phyloP scores from a whole-genome alignment of 2,329 filamentous ascomycete genomes.

The Trichoderma sp. region DNA sequence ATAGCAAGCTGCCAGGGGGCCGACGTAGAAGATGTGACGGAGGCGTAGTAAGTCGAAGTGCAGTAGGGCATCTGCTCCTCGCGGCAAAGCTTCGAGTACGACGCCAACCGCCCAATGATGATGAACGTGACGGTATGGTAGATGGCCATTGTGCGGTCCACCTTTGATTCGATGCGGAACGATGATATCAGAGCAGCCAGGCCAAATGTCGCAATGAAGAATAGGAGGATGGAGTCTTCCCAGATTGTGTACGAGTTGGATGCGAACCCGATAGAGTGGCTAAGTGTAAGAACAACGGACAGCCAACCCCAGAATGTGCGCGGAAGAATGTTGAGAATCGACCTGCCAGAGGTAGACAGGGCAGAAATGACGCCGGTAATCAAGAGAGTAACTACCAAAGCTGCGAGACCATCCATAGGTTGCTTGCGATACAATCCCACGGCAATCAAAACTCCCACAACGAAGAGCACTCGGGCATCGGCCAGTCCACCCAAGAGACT shows the following conservation, averaged over 20 bases:
- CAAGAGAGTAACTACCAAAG: conserved; percentile 37
- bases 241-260: conserved; percentile 99
- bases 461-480: conserved; percentile 35
- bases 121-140: conserved; percentile 86
- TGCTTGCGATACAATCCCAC: conserved; percentile 34
- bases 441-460: conserved; percentile 29
- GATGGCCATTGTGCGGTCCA: conserved; percentile 71
- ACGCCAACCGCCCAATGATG: conserved; percentile 73
- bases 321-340: conserved; percentile 57
- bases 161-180: conserved; percentile 63
- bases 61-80: conserved; percentile 99
- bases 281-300: conserved; percentile 73
- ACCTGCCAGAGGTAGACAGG: conserved; percentile 44
- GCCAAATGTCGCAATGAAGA: conserved; percentile 87
- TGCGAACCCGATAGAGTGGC: conserved; percentile 89
- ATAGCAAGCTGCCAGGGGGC: conserved; percentile 84
- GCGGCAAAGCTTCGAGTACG: conserved; percentile 86
- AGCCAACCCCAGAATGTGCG: conserved; percentile 87
- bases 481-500: conserved; percentile 37
- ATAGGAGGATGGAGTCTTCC: conserved; percentile 92
- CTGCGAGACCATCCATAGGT: conserved; percentile 36
- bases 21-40: conserved; percentile 85
- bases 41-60: conserved; percentile 92
- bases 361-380: conserved; percentile 43
- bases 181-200: conserved; percentile 71